Evolutionary conservation across 2,329 filamentous ascomycete species (phyloP), one percentile per base, ranked within the genome.

Genomic region (Venturia pyrina): DNA sequence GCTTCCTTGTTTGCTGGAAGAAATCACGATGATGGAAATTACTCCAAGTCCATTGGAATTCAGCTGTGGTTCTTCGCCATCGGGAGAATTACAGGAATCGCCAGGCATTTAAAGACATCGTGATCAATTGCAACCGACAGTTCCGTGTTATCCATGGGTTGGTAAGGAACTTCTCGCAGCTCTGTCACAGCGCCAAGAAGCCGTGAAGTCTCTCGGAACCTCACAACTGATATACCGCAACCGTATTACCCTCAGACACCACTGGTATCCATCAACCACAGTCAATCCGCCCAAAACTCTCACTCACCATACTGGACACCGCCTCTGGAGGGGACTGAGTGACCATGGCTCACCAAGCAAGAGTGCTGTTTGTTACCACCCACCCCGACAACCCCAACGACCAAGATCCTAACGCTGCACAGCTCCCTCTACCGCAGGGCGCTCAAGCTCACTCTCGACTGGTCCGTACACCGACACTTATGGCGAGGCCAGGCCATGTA

Each of bases 401-500:
- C 2, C 48, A 40, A 44, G n/a, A 63, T 21, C 44, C 43, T 69
- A 63, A 43, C n/a, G 1, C 28, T 28, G 17, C 61, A 67, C 74
- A 87, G 86, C 71, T 82, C 82, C 68, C 88, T 99, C 68, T 99
- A 99, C 79, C 89, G 93, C 75, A 91, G 92, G 71, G 92, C 92
- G 34, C 79, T 99, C 75, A 97, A 97, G 83, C 87, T 97, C 70
- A 85, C 95, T 53, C 87, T 98, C 70, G 92, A 97, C 81, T 99
- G 95, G 95, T 87, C 91, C 66, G 92, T 98, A 69, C 90, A 97
- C 76, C 86, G 95, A 71, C 87, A 93, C 73, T 80, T 97, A 68
- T 99, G 95, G 93, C 89, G 95, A 72, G 93, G 93, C 68, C 95
- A 98, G 78, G 95, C 95, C 41, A 81, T 98, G 69, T 98, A 99